These are phyloP conservation scores for Phaffomyces thermotolerans DNA, from an alignment of 805 yeast genomes.

Conservation along the genomic window DNA sequence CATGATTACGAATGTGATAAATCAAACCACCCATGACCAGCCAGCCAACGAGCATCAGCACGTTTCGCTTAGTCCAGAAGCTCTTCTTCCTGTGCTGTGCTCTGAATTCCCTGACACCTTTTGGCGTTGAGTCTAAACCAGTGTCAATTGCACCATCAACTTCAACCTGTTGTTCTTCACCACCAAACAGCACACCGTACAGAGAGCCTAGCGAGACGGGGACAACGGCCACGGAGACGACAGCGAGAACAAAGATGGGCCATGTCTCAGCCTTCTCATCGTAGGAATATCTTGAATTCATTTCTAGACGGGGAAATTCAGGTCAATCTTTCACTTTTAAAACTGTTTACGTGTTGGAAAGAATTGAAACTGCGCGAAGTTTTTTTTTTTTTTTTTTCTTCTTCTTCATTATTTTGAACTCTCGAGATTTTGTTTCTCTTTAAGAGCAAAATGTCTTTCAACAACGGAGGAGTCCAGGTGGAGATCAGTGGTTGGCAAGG, in stretches of 20 bases:
- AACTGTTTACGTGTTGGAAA: neutral
- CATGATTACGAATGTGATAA: slow-evolving; percentile 25
- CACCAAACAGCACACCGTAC: slow-evolving; percentile 1
- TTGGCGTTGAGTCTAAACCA: slow-evolving; percentile 2
- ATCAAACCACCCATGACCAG: slow-evolving; percentile 30
- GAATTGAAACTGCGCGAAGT: neutral
- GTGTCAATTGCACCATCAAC: slow-evolving; percentile 5
- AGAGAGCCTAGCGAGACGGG: slow-evolving; percentile 16
- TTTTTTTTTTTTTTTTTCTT: neutral
- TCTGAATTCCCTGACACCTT: slow-evolving; percentile 9
- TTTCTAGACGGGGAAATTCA: neutral
- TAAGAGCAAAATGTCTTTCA: slow-evolving; percentile 10
- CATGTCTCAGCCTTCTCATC: slow-evolving; percentile 23
- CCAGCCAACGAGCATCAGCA: slow-evolving; percentile 22
- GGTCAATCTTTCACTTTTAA: no score
- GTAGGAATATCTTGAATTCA: slow-evolving; percentile 23
- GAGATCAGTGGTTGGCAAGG: slow-evolving; percentile 80
- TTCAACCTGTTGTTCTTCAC: neutral
- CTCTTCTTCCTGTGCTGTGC: slow-evolving; percentile 4
- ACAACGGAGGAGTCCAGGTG: slow-evolving; percentile 33
- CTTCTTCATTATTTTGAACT: neutral
- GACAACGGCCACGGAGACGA: slow-evolving; percentile 18
- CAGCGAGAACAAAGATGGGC: slow-evolving; percentile 23
- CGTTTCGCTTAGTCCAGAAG: slow-evolving; percentile 11
- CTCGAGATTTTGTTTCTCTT: neutral